A percentile compares a stretch with the other conserved stretches of the same genome.
phyloP scores from a whole-genome alignment of 495 filamentous ascomycete genomes.

The Podospora anserina region DNA sequence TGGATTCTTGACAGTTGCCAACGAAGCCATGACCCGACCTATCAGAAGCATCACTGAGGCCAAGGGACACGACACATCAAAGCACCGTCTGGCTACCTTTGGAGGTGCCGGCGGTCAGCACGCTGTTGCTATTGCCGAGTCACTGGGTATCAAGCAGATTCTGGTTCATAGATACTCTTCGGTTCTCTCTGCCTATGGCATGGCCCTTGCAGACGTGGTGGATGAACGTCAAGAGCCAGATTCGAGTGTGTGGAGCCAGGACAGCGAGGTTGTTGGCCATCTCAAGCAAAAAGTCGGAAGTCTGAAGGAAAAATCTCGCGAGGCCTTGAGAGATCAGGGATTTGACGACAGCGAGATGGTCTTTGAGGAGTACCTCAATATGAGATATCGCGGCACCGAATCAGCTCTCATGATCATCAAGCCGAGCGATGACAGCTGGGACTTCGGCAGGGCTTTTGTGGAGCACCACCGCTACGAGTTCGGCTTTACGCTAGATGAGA shows the following conservation, averaged over 20 bases:
- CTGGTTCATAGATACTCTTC: conserved; percentile 91
- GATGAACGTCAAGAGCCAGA: conserved; percentile 90
- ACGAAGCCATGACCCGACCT: conserved; percentile 92
- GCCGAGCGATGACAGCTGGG: conserved; percentile 65
- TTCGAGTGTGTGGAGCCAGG: conserved; percentile 70
- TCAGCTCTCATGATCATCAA: conserved; percentile 81
- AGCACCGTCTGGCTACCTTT: conserved; percentile 86
- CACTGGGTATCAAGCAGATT: conserved; percentile 81
- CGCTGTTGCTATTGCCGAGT: conserved; percentile 90
- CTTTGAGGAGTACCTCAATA: conserved; percentile 86
- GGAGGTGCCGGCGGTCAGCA: conserved; percentile 96
- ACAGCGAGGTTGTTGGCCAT: conserved; percentile 48
- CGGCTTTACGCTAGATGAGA: conserved; percentile 82
- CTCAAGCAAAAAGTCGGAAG: conserved; percentile 58
- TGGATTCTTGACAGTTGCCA: conserved; percentile 88
- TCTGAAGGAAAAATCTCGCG: conserved; percentile 64
- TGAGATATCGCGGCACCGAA: conserved; percentile 84
- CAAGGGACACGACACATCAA: conserved; percentile 86
- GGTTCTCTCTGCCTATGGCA: conserved; percentile 92
- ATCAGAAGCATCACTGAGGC: conserved; percentile 92
- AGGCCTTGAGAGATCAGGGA: conserved; percentile 66
- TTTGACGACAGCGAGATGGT: conserved; percentile 68
- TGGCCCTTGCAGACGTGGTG: conserved; percentile 94
- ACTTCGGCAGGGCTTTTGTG: conserved; percentile 78
- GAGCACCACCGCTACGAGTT: conserved; percentile 91